Evolutionary conservation across 257 asterid species (phyloP).

Genomic region (Jacaranda mimosifolia): DNA sequence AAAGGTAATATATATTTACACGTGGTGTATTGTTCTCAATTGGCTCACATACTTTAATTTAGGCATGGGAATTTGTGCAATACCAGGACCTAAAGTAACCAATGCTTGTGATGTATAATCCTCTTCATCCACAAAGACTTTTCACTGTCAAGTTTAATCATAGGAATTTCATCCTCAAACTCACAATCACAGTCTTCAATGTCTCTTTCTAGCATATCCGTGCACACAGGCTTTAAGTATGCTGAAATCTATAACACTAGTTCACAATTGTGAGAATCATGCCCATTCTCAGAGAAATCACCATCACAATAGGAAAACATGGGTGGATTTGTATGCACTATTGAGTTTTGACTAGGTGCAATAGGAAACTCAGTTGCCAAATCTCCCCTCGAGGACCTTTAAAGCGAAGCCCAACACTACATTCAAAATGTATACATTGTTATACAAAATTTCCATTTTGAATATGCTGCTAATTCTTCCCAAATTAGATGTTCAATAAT

Average conservation of each 20-base stretch:
- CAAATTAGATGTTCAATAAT: not conserved
- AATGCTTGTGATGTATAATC: conserved; percentile 41
- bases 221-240: conserved; percentile 11
- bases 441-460: not conserved
- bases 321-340: not conserved
- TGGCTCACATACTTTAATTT: conserved; percentile 34
- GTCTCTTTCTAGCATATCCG: conserved; percentile 11
- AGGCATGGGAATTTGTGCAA: conserved; percentile 39
- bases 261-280: conserved; percentile 31
- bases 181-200: conserved; percentile 28
- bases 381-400: conserved; percentile 38
- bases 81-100: conserved; percentile 31
- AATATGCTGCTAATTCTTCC: not conserved
- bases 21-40: conserved; percentile 52
- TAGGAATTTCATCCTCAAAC: conserved; percentile 45
- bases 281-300: not conserved
- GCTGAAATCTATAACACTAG: conserved; percentile 61
- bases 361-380: conserved; percentile 10
- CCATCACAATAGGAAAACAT: not conserved
- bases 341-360: conserved; percentile 31
- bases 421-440: conserved; percentile 11
- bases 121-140: conserved; percentile 10
- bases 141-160: conserved; percentile 37
- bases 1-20: conserved; percentile 45
- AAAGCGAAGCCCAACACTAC: conserved; percentile 49